Evolutionary conservation across 495 filamentous ascomycete genomes (phyloP), one percentile per base, ranked within the genome.

Genomic region (Penicilliopsis zonata): DNA sequence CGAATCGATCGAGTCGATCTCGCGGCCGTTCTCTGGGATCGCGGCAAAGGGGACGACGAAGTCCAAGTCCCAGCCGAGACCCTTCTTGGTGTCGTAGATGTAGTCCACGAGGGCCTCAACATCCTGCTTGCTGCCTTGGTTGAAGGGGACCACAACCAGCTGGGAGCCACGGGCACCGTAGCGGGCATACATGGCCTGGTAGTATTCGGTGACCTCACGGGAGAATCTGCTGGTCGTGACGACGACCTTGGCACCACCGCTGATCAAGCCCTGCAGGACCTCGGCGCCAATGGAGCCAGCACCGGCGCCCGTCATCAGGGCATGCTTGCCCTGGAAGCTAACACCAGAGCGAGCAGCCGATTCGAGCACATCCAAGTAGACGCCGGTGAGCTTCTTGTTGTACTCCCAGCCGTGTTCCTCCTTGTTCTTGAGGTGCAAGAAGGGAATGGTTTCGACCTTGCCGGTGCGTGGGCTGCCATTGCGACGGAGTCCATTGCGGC

Each of bases 241-340:
- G 32, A 94, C 60, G 20, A 99, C 90, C 63, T 86, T 86, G 43
- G 88, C 90, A 47, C 90, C 90, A 56, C 92, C 90, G 48, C 83
- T 92, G 56, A 99, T 87, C 36, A 99, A 65, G 21, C 90, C 90
- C 57, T 96, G 87, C 9, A 99, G 70, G 26, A 99, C 88, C 36
- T 96, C 90, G n/a, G 92, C 92, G 49, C 87, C 90, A 46, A 99
- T 99, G 16, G 90, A 99, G 28, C 90, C 90, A 43, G 86, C 90
- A 57, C 90, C 90, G 33, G 90, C 90, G 60, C 90, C 90, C 32
- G 90, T 99, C 88, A 99, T 96, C 37, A 99, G 73, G 19, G 80
- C 92, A 51, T 94, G 85, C 72, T 94, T 96, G 51, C 82, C 84
- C 46, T 85, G 78, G 64, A 94, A 96, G 9, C 80, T 83, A 26